phyloP scores from a whole-genome alignment of 2,329 filamentous ascomycete species.

The Sporothrix protearum region DNA sequence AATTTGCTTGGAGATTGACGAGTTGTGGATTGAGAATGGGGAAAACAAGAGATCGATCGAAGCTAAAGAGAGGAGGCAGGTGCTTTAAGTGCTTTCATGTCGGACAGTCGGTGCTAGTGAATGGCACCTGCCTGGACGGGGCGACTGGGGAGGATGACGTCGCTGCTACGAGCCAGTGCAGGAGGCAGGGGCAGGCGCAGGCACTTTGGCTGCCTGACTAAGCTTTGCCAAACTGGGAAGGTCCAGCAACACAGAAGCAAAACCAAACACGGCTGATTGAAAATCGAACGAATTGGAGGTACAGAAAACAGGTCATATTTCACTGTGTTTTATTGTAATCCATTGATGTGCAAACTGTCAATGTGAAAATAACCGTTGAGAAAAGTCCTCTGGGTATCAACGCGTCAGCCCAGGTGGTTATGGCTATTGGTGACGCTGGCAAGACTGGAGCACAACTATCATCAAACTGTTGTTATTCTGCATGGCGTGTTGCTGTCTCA shows the following conservation, averaged over 20 bases:
- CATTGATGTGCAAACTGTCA: too few relatives aligned
- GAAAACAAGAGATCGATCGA: neutral
- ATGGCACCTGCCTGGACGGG: slow-evolving; percentile 14
- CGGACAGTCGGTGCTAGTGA: neutral
- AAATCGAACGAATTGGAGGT: neutral
- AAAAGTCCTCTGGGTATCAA: neutral
- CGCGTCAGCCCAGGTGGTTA: neutral
- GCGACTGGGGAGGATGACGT: neutral
- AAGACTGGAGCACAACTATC: neutral
- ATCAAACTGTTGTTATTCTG: neutral
- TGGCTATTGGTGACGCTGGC: neutral
- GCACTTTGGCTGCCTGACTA: neutral
- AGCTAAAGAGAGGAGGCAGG: neutral
- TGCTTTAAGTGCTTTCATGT: slow-evolving; percentile 11
- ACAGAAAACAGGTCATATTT: neutral
- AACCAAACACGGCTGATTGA: neutral
- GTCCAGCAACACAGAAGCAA: neutral
- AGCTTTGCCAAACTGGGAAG: neutral
- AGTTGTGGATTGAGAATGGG: neutral
- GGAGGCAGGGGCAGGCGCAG: neutral
- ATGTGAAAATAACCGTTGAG: neutral
- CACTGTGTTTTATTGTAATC: too few relatives aligned
- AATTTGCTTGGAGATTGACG: neutral
- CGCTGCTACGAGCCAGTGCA: neutral
- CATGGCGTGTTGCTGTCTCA: neutral